Conservation (phyloP, 305 asterid species). For the Fraxinus greggii region DNA sequence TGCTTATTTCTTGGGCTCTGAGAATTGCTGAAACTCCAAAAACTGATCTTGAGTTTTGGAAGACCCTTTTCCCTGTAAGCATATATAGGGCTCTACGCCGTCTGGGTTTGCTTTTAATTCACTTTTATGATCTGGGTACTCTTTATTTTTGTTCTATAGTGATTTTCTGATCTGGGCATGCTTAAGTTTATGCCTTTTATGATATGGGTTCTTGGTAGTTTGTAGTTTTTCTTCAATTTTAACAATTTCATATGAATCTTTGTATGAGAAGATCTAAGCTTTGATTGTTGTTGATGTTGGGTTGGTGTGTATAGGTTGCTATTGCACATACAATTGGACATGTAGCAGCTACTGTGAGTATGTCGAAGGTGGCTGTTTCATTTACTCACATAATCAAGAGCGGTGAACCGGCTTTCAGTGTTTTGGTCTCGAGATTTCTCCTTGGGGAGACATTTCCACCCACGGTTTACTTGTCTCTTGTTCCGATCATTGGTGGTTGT, state of each 20-base stretch:
- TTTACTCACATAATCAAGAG: slow-evolving; percentile 94
- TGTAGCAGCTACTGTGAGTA: slow-evolving; percentile 89
- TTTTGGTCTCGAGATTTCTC: slow-evolving; percentile 73
- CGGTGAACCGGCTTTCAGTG: slow-evolving; percentile 92
- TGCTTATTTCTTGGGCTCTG: slow-evolving; percentile 77
- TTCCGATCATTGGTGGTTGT: slow-evolving; percentile 93
- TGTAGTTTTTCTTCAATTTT: neutral
- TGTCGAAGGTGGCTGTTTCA: slow-evolving; percentile 97
- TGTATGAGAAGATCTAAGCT: slow-evolving; percentile 15
- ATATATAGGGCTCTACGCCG: neutral
- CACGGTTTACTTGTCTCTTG: slow-evolving; percentile 65
- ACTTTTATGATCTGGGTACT: neutral
- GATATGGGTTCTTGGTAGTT: neutral
- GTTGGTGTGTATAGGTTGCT: slow-evolving; percentile 56
- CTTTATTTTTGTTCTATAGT: neutral
- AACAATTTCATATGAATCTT: neutral
- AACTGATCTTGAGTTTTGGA: slow-evolving; percentile 91
- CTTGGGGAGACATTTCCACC: slow-evolving; percentile 80
- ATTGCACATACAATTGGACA: slow-evolving; percentile 91
- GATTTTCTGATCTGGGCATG: neutral
- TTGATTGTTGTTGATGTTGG: slow-evolving; percentile 22
- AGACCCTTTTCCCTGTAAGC: slow-evolving; percentile 70
- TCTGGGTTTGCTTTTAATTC: neutral
- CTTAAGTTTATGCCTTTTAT: neutral
- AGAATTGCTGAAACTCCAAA: slow-evolving; percentile 74